Percentiles rank a stretch among this genome's conserved stretches.
Evolutionary conservation across 164 flowering plant genomes (phyloP).

Genomic region (Piper betle): DNA sequence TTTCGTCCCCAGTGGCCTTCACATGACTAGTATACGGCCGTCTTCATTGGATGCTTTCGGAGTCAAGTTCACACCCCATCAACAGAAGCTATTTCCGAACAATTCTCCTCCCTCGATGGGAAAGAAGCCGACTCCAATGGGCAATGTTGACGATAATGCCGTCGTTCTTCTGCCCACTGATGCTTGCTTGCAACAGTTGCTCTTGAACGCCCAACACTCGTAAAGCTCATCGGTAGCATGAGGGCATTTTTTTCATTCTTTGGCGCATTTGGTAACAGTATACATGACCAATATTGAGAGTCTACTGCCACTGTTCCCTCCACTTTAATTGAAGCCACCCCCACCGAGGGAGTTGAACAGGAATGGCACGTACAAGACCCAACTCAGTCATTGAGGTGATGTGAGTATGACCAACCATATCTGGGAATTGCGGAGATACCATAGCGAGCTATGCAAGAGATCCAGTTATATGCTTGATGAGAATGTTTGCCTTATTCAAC

Average conservation of each 20-base stretch:
- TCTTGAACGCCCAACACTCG: constrained; percentile 1
- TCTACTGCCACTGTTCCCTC: no score
- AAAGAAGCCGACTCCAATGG: constrained; percentile 17
- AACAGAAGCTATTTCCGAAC: constrained; percentile 21
- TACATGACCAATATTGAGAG: no score
- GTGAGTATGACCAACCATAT: no score
- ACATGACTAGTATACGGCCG: constrained; percentile 3
- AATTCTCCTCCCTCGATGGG: constrained; percentile 12
- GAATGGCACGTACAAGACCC: no score
- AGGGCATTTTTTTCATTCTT: constrained; percentile 3
- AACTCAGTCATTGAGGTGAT: no score
- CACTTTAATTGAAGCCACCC: no score
- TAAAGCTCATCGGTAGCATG: background rate
- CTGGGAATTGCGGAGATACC: no score
- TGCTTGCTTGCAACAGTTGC: constrained; percentile 22
- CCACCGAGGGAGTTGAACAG: no score
- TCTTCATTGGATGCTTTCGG: constrained; percentile 18
- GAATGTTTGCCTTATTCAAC: background rate
- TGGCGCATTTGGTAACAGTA: background rate
- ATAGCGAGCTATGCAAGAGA: no score
- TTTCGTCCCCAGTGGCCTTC: constrained; percentile 12
- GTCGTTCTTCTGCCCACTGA: constrained; percentile 16
- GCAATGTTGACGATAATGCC: constrained; percentile 23
- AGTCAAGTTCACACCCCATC: constrained; percentile 21
- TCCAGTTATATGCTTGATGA: background rate